Conservation (phyloP, 129 eudicot genomes). For the Arctium minus region DNA sequence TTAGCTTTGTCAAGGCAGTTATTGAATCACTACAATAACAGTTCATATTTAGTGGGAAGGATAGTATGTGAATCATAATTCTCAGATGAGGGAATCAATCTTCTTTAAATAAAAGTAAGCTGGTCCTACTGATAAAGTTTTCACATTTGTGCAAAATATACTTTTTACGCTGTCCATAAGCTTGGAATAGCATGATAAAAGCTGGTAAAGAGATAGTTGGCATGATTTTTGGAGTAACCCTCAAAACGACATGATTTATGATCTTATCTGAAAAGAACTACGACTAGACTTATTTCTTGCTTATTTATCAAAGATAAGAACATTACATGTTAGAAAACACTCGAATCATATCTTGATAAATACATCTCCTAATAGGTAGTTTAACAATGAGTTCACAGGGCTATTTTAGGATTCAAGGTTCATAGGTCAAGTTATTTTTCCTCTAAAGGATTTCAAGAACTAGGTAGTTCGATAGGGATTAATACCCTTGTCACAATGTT, state of each 20-base stretch:
- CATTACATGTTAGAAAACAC: not conserved
- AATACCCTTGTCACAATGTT: not conserved
- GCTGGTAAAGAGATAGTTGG: not conserved
- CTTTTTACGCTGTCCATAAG: not conserved
- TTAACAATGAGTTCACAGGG: constrained; percentile 1
- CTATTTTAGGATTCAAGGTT: not conserved
- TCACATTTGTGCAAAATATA: not conserved
- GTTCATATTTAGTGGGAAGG: not conserved
- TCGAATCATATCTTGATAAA: not conserved
- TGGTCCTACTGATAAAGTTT: not conserved
- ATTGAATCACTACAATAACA: not conserved
- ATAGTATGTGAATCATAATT: not conserved
- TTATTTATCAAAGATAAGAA: not conserved
- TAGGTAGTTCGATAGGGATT: not conserved
- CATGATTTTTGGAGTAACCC: not conserved
- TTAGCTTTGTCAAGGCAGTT: not conserved
- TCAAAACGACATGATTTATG: not conserved
- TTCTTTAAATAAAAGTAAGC: not conserved
- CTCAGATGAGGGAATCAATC: not conserved
- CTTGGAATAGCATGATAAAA: not conserved
- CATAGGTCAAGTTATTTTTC: not conserved
- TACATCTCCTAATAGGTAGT: not conserved
- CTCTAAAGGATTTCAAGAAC: not conserved
- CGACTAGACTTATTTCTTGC: not conserved
- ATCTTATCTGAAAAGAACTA: not conserved